These are phyloP conservation scores for Aegilops tauschii DNA, from an alignment of 176 grass and related monocot genomes.

Conservation along the genomic window DNA sequence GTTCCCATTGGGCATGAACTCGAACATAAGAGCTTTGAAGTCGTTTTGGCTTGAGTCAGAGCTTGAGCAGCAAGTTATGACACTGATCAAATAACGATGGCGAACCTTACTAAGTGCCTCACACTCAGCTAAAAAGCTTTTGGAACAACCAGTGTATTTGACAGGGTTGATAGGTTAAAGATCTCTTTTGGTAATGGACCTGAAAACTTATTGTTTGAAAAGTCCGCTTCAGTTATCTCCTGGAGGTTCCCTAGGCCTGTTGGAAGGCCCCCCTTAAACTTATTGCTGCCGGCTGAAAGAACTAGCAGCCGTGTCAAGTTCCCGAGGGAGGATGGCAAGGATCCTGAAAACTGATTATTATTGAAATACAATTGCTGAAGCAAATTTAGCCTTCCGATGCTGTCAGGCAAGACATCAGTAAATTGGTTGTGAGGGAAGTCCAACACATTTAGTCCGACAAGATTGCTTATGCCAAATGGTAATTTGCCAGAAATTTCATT, in stretches of 20 bases:
- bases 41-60: slow-evolving; percentile 24
- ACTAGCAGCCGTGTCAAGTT: too few relatives aligned
- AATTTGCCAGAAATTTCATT: too few relatives aligned
- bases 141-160: slow-evolving; percentile 11
- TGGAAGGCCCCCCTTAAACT: slow-evolving; percentile 4
- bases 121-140: slow-evolving; percentile 42
- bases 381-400: slow-evolving; percentile 31
- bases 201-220: neutral
- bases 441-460: neutral
- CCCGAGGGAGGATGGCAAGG: too few relatives aligned
- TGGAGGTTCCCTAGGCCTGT: neutral
- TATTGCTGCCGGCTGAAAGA: slow-evolving; percentile 1
- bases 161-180: neutral
- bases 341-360: too few relatives aligned
- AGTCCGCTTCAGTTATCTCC: too few relatives aligned
- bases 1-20: slow-evolving; percentile 50
- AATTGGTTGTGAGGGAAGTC: slow-evolving; percentile 26
- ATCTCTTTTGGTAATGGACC: slow-evolving; percentile 14
- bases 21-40: slow-evolving; percentile 48
- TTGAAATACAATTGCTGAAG: neutral
- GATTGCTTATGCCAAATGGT: too few relatives aligned
- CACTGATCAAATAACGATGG: slow-evolving; percentile 39
- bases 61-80: slow-evolving; percentile 39
- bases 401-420: slow-evolving; percentile 20
- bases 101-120: slow-evolving; percentile 42